These are phyloP conservation scores for Apiospora marii DNA, from an alignment of 2,329 filamentous ascomycete species.

Conservation along the genomic window DNA sequence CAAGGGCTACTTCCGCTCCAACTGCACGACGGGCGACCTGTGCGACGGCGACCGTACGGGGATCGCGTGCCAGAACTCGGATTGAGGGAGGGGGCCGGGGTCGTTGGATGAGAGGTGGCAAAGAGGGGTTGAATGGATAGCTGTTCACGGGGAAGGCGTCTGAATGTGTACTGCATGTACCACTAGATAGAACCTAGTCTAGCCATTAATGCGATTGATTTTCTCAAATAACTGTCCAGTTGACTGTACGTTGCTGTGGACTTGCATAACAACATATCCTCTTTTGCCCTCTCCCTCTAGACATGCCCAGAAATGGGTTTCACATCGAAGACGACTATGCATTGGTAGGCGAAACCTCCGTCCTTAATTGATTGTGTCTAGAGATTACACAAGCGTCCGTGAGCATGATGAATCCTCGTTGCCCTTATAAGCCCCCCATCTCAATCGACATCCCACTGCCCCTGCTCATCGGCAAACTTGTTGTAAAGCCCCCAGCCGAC, in stretches of 20 bases:
- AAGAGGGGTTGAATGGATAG: background rate
- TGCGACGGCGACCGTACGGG: background rate
- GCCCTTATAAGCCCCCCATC: background rate
- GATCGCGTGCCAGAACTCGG: background rate
- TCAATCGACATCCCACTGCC: background rate
- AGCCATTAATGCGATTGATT: too few species aligned
- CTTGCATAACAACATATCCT: too few species aligned
- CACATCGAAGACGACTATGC: background rate
- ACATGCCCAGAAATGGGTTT: background rate
- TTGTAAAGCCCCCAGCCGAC: constrained; percentile 1
- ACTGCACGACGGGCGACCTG: constrained; percentile 5
- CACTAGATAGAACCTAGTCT: background rate
- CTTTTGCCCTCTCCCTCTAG: too few species aligned
- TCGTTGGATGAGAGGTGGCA: too few species aligned
- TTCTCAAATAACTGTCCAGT: too few species aligned
- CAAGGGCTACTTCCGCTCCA: constrained; percentile 13
- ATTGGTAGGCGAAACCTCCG: background rate
- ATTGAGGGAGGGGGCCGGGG: background rate
- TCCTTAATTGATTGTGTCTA: background rate
- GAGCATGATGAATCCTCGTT: background rate
- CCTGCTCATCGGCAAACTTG: background rate
- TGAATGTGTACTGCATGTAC: background rate
- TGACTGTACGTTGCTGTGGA: too few species aligned
- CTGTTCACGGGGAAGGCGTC: background rate
- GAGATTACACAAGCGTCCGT: background rate